These are phyloP conservation scores for Diutina scorzettiae DNA, from an alignment of 1,139 yeast species.

Conservation along the genomic window DNA sequence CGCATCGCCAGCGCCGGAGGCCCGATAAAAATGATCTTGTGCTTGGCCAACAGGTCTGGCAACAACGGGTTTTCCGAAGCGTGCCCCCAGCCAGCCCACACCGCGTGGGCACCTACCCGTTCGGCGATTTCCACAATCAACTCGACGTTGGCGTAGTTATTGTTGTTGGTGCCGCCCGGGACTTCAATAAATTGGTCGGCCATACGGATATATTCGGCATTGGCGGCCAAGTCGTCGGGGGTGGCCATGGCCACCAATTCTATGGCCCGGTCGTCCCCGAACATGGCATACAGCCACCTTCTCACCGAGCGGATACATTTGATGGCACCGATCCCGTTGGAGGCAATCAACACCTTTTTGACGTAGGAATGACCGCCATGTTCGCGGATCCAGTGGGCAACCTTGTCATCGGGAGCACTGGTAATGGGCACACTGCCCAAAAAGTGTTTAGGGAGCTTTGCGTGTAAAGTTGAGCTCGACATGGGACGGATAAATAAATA, in stretches of 20 bases:
- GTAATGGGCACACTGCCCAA: slow-evolving; percentile 68
- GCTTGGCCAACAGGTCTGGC: slow-evolving; percentile 87
- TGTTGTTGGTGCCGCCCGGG: slow-evolving; percentile 98
- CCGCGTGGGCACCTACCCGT: slow-evolving; percentile 93
- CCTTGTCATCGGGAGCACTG: slow-evolving; percentile 58
- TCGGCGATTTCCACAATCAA: slow-evolving; percentile 95
- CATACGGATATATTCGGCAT: slow-evolving; percentile 97
- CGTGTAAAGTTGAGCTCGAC: slow-evolving; percentile 17
- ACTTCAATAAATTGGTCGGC: slow-evolving; percentile 98
- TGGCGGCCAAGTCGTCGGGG: slow-evolving; percentile 93
- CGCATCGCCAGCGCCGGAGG: slow-evolving; percentile 99
- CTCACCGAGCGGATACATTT: slow-evolving; percentile 94
- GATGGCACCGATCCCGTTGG: slow-evolving; percentile 98
- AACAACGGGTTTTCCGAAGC: slow-evolving; percentile 94
- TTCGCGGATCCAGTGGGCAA: slow-evolving; percentile 73
- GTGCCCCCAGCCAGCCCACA: slow-evolving; percentile 99
- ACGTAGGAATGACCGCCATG: slow-evolving; percentile 96
- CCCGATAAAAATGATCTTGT: slow-evolving; percentile 84
- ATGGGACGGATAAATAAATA: background rate
- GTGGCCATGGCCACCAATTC: slow-evolving; percentile 98
- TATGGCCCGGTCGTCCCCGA: slow-evolving; percentile 88
- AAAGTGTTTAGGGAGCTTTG: slow-evolving; percentile 55
- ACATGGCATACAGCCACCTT: slow-evolving; percentile 98
- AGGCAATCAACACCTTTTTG: slow-evolving; percentile 79
- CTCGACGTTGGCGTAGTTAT: slow-evolving; percentile 96